Conservation (phyloP, 2,329 filamentous ascomycete genomes). For the Chaetomiaceae sp. region DNA sequence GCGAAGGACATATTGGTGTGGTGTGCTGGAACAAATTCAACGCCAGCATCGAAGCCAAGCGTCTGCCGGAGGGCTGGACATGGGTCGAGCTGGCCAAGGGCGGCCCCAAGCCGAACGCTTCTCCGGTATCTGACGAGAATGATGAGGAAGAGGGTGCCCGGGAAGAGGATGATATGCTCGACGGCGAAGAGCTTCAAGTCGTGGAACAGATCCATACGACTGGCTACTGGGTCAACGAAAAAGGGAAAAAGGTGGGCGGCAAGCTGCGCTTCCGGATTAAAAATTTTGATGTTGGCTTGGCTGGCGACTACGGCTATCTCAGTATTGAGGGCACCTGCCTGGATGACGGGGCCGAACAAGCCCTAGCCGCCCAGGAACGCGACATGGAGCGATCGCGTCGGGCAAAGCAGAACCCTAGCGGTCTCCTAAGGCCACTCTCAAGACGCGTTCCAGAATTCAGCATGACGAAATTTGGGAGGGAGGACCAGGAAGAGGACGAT, state of each 20-base stretch:
- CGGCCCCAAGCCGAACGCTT: constrained; percentile 26
- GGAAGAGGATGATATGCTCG: constrained; percentile 30
- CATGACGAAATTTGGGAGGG: constrained; percentile 51
- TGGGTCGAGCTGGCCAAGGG: constrained; percentile 64
- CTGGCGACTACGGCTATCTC: constrained; percentile 71
- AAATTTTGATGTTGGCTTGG: constrained; percentile 76
- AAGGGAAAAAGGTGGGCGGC: constrained; percentile 65
- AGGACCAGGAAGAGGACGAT: constrained; percentile 43
- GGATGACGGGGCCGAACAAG: constrained; percentile 59
- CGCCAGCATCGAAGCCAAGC: constrained; percentile 72
- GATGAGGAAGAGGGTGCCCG: constrained; percentile 24
- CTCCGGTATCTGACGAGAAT: constrained; percentile 14
- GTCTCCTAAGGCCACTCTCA: constrained; percentile 30
- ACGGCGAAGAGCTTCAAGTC: constrained; percentile 49
- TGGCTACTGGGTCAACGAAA: constrained; percentile 71
- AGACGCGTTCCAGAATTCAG: constrained; percentile 49
- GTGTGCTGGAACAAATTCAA: constrained; percentile 92
- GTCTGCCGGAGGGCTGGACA: constrained; percentile 73
- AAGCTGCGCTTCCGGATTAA: constrained; percentile 73
- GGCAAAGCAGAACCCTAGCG: constrained; percentile 34
- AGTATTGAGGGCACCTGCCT: constrained; percentile 88
- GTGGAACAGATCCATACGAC: constrained; percentile 50
- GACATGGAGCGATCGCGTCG: constrained; percentile 36
- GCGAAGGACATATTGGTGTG: constrained; percentile 82
- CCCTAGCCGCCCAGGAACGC: constrained; percentile 52